Evolutionary conservation across 2,329 filamentous ascomycete species (phyloP).

Genomic region (Clonostachys byssicola): DNA sequence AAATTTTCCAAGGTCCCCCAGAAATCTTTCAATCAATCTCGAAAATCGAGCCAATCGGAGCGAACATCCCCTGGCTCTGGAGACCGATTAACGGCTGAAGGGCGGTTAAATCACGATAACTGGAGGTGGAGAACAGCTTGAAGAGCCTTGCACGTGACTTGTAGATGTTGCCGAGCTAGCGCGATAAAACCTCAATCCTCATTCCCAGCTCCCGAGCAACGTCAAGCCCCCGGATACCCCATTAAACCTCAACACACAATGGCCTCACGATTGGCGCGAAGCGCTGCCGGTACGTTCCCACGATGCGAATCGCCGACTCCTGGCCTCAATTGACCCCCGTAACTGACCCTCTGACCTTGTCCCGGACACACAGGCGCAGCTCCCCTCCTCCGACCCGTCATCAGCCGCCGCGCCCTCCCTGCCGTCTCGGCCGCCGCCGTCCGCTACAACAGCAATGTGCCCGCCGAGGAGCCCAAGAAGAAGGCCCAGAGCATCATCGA

Average conservation of each 20-base stretch:
- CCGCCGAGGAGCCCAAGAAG: slow-evolving; percentile 86
- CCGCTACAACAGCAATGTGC: slow-evolving; percentile 72
- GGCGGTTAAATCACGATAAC: no score
- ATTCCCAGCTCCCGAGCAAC: slow-evolving; percentile 38
- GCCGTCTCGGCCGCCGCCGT: slow-evolving; percentile 65
- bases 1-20: slow-evolving; percentile 2
- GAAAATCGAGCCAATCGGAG: slow-evolving; percentile 21
- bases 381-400: slow-evolving; percentile 80
- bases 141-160: neutral
- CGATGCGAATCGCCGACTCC: slow-evolving; percentile 6
- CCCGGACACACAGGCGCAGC: slow-evolving; percentile 56
- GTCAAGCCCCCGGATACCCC: slow-evolving; percentile 40
- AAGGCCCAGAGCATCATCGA: slow-evolving; percentile 97
- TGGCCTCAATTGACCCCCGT: slow-evolving; percentile 18
- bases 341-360: slow-evolving; percentile 11
- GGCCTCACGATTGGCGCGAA: slow-evolving; percentile 96
- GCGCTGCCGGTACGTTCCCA: slow-evolving; percentile 77
- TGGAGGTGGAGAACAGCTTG: no score
- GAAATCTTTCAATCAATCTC: slow-evolving; percentile 21
- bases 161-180: slow-evolving; percentile 29
- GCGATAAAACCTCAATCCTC: slow-evolving; percentile 48
- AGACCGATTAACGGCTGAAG: no score
- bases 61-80: neutral
- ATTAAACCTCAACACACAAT: slow-evolving; percentile 69
- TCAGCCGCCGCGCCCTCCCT: slow-evolving; percentile 72